Conservation (phyloP, 441 rosid genomes). For the Erodium trifolium region DNA sequence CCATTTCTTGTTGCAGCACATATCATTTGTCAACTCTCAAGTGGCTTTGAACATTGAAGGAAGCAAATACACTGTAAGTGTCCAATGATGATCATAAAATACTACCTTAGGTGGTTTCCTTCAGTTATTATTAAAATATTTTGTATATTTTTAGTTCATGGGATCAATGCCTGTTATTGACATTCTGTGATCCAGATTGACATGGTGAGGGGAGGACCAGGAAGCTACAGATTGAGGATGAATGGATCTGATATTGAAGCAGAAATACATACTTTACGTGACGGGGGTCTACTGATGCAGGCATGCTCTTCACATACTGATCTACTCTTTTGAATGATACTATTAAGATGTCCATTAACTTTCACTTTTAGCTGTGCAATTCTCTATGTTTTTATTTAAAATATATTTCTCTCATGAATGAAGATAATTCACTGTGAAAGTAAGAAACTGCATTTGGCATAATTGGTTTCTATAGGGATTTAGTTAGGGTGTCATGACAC, state of each 20-base stretch:
- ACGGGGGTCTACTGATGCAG: constrained; percentile 99
- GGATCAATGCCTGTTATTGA: constrained; percentile 4
- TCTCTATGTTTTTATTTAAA: background rate
- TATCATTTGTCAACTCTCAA: constrained; percentile 93
- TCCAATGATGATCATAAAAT: constrained; percentile 17
- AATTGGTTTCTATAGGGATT: background rate
- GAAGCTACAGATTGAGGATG: constrained; percentile 89
- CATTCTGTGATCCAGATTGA: constrained; percentile 49
- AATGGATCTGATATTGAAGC: constrained; percentile 88
- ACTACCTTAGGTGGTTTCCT: constrained; percentile 10
- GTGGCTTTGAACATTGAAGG: constrained; percentile 99
- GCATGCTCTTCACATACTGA: constrained; percentile 35
- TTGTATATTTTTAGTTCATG: background rate
- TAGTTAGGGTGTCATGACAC: background rate
- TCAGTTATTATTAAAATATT: background rate
- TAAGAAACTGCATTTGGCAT: constrained; percentile 4
- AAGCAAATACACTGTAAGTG: constrained; percentile 83
- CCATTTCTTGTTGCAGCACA: constrained; percentile 56
- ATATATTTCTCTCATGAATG: background rate
- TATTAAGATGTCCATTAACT: too few relatives aligned
- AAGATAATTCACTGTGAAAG: background rate
- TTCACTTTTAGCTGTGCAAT: too few relatives aligned
- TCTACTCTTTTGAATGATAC: background rate
- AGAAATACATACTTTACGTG: constrained; percentile 97
- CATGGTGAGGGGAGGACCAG: constrained; percentile 93